Evolutionary conservation across 768 basidiomycete species (phyloP).

Genomic region (Clavaria fumosa): DNA sequence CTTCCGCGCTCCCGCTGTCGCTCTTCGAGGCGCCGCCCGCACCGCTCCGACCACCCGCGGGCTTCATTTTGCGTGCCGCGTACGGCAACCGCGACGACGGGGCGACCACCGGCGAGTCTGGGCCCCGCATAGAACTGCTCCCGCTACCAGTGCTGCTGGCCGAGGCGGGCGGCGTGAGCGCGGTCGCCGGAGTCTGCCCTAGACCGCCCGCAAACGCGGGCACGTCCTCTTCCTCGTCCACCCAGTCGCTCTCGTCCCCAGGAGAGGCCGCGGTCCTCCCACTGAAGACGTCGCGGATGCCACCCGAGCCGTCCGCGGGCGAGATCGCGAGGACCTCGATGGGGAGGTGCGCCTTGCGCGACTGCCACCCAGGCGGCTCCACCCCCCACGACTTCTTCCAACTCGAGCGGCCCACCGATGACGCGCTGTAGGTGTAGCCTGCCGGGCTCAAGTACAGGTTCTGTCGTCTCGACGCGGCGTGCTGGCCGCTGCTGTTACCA

Average conservation of each 20-base stretch:
- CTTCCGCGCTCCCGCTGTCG: conserved; percentile 17
- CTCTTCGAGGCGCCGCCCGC: conserved; percentile 27
- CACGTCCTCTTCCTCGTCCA: conserved; percentile 73
- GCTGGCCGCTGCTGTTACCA: conserved; percentile 34
- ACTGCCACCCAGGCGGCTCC: conserved; percentile 78
- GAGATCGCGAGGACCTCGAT: conserved; percentile 68
- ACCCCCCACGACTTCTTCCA: conserved; percentile 88
- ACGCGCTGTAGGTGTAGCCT: conserved; percentile 22
- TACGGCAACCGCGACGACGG: neutral
- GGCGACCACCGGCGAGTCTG: conserved; percentile 2
- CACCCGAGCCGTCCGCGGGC: conserved; percentile 28
- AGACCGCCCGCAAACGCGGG: conserved; percentile 63
- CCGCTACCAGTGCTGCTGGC: conserved; percentile 3
- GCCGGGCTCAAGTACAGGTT: conserved; percentile 54
- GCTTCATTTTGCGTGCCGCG: neutral
- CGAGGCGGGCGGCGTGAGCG: too few relatives aligned
- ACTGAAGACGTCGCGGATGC: conserved; percentile 71
- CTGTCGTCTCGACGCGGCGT: conserved; percentile 69
- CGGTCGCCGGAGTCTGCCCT: conserved; percentile 39
- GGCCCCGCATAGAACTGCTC: neutral
- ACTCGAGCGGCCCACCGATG: conserved; percentile 49
- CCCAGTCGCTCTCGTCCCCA: conserved; percentile 79
- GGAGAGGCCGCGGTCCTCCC: conserved; percentile 40
- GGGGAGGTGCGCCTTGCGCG: conserved; percentile 47
- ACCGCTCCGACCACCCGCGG: neutral